Percentiles rank a stretch among this genome's conserved stretches.
Conservation (phyloP, 1,284 basidiomycete species). For the Lentinus polychrous region DNA sequence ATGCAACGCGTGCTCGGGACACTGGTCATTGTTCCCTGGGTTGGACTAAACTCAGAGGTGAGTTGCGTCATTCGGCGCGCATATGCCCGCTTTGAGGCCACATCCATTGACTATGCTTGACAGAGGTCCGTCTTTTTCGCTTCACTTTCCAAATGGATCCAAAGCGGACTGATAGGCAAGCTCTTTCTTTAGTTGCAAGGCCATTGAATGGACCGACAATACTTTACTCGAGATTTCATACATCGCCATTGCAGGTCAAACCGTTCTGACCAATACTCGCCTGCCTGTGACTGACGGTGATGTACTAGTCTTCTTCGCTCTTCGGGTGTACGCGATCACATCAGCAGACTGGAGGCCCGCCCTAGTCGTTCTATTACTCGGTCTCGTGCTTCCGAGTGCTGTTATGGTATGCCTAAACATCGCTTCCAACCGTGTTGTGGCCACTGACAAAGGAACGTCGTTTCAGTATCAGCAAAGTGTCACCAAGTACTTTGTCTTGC, state of each 20-base stretch:
- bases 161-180: not conserved
- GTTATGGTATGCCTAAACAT: not conserved
- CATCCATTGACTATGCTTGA: not conserved
- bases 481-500: not conserved
- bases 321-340: conserved; percentile 1
- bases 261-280: too few species aligned
- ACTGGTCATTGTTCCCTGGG: not conserved
- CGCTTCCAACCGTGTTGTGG: not conserved
- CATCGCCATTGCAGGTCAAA: not conserved
- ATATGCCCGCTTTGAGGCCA: not conserved
- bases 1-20: not conserved
- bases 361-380: not conserved
- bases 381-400: not conserved
- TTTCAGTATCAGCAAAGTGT: not conserved
- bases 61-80: not conserved
- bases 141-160: too few species aligned
- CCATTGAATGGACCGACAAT: not conserved
- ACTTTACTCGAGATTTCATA: not conserved
- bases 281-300: not conserved
- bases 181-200: not conserved
- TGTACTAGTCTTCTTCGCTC: conserved; percentile 1
- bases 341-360: not conserved
- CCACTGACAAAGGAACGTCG: not conserved
- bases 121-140: not conserved
- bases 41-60: not conserved